phyloP scores from a whole-genome alignment of 2,329 filamentous ascomycete genomes.

The Parastagonospora nodorum region DNA sequence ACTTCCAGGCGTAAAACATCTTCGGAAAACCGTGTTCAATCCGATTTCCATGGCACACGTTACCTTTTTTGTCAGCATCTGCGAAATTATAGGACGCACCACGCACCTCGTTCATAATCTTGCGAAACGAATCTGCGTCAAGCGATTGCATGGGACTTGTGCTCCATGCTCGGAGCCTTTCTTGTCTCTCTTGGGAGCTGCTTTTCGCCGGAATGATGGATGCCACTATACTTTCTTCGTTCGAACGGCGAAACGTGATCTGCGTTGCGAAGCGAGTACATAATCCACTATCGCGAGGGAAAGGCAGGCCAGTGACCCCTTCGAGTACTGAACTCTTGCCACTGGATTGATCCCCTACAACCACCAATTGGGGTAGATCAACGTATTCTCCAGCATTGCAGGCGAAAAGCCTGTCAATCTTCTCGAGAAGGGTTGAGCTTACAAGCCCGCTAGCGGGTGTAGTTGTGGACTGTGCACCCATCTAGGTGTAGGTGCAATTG shows the following conservation, averaged over 20 bases:
- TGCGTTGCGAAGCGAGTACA: constrained; percentile 55
- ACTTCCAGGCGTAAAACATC: constrained; percentile 50
- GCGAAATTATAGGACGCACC: too few species aligned
- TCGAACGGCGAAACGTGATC: constrained; percentile 47
- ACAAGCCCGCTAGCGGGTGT: too few species aligned
- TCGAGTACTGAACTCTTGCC: constrained; percentile 43
- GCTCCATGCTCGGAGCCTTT: not conserved
- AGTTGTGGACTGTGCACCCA: too few species aligned
- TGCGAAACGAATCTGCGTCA: too few species aligned
- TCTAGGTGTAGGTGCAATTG: too few species aligned
- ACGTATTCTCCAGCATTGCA: constrained; percentile 42
- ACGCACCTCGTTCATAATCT: too few species aligned
- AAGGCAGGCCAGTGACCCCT: constrained; percentile 41
- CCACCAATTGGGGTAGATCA: constrained; percentile 22
- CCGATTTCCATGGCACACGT: too few species aligned
- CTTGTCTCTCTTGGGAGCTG: not conserved
- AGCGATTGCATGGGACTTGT: not conserved
- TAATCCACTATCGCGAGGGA: constrained; percentile 47
- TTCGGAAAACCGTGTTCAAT: constrained; percentile 36
- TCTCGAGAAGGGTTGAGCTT: constrained; percentile 26
- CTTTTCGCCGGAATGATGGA: constrained; percentile 5
- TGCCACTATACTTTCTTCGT: not conserved
- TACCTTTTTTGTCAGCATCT: too few species aligned
- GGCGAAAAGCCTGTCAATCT: constrained; percentile 45
- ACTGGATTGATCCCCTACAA: constrained; percentile 48